Base-by-base conservation (phyloP, 768 basidiomycete species). In the Amanita inopinata region DNA sequence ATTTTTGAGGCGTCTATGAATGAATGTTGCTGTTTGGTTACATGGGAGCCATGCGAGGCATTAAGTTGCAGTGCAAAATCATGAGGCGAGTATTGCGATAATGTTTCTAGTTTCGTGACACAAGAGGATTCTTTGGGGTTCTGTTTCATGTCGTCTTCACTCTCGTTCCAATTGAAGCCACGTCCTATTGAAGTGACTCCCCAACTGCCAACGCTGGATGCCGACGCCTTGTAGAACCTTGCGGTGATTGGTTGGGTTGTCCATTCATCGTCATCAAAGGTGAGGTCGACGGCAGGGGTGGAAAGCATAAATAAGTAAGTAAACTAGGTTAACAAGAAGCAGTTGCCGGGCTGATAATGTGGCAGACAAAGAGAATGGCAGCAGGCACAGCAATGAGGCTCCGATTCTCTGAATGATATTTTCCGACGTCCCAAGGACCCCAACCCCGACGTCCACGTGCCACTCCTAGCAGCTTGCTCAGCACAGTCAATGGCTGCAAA, bases 131-230 rank as follows among this genome's bases (percentile, higher is more conserved):
- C 43, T 43, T 40, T 49, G 33, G 25, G 47, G 45, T 33, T 47
- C 46, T 35, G 34, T 39, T 19, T 54, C 46, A 32, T 45, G 18
- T 57, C 56, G 25, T 67, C 66, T 32, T 62, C 58, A 38, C 61
- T 62, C 45, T 69, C 61, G 43, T 69, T 70, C 83, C 86, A 88
- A 59, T 84, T 69, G 55, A 86, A 88, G 12, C 87, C 87, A 35
- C 83, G 76, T 8, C 87, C 87, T 35, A 89, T 80, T 27, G 76
- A 85, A 14, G 87, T 89, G 47, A 90, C 85, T 5, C 81, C 82
- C 83, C 84, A 90, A 61, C 84, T 87, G 23, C 79, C 76, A 40
- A 82, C 77, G 46, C 80, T 83, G 30, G 82, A 71, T 5, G 80
- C n/a, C n/a, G n/a, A n/a, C n/a, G n/a, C 64, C 46, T 74, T 67